Base-by-base conservation (phyloP, 331 rosid species). In the Erythrophleum ivorense region DNA sequence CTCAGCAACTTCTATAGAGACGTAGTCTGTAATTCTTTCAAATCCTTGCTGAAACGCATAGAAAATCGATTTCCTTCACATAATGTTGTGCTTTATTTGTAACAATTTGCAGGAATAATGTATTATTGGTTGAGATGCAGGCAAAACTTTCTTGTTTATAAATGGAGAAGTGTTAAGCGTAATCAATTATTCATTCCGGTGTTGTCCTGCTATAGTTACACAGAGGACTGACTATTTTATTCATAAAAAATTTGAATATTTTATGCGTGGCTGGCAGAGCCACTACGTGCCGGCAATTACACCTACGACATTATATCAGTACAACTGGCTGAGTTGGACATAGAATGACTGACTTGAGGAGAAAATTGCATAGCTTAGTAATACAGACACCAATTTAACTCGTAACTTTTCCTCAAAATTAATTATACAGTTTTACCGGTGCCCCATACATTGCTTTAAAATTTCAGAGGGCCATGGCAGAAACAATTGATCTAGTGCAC, bases 401-500 rank as follows among this genome's bases (percentile, higher is more conserved):
- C 29, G 29, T 29, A 67, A 68, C 19, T 34, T 13, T 64, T 67
- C 58, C 60, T 66, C 85, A 91, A 89, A 85, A 74, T 62, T 75
- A 81, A 81, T 76, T 81, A 63, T 86, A 86, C 79, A 84, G 70
- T 76, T 67, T 53, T 70, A 72, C 73, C 72, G 73, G 49, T 5
- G 74, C 62, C 77, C 84, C 29, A 24, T 24, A 24, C 29, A 24
- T 24, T 15, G 15, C 58, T 12, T 45, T 46, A 6, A 71, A 15
- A 53, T 48, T 78, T 90, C 88, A 89, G 33, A 91, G 84, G 21
- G 97, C 80, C 34, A 91, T 83, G 21, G 94, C 89, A 65, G 98
- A 81, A 86, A 90, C 92, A 83, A 92, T 81, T 34, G 95, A 92
- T 91, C 97, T 87, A 63, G 81, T 87, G 78, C 86, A 84, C 90